Evolutionary conservation across 495 filamentous ascomycete genomes (phyloP).

Genomic region (Umbilicaria muhlenbergii): DNA sequence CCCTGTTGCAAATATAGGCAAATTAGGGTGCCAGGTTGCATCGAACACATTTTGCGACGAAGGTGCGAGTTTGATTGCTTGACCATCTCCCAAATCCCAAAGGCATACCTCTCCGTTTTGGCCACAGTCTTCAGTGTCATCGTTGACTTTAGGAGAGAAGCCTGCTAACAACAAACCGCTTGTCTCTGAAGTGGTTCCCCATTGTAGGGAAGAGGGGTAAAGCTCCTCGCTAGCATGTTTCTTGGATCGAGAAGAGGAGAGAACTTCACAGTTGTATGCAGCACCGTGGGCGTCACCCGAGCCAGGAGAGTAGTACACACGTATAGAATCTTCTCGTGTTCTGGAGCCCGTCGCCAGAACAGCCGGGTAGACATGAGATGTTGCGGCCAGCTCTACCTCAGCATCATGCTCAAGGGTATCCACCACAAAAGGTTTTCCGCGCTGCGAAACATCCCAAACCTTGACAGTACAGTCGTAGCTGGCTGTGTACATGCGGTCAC

Average conservation of each 20-base stretch:
- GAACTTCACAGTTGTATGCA: slow-evolving; percentile 13
- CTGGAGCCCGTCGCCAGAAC: slow-evolving; percentile 36
- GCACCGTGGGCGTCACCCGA: slow-evolving; percentile 4
- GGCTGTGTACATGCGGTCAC: slow-evolving; percentile 50
- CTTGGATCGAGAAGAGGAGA: slow-evolving; percentile 32
- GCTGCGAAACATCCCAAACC: slow-evolving; percentile 42
- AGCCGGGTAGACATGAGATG: slow-evolving; percentile 26
- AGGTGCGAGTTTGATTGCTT: slow-evolving; percentile 26
- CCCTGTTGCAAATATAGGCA: slow-evolving; percentile 42
- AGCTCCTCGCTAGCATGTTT: slow-evolving; percentile 34
- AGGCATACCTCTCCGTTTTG: slow-evolving; percentile 54
- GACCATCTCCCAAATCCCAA: slow-evolving; percentile 43
- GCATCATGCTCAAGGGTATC: slow-evolving; percentile 47
- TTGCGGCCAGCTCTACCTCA: slow-evolving; percentile 55
- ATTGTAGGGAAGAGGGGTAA: slow-evolving; percentile 58
- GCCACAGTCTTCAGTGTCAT: slow-evolving; percentile 25
- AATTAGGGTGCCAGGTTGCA: slow-evolving; percentile 55
- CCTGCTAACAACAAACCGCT: slow-evolving; percentile 55
- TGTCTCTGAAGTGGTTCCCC: slow-evolving; percentile 38
- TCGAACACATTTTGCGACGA: slow-evolving; percentile 66
- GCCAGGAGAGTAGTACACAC: slow-evolving; percentile 18
- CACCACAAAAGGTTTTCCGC: slow-evolving; percentile 19
- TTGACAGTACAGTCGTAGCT: slow-evolving; percentile 73
- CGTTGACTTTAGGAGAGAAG: slow-evolving; percentile 46
- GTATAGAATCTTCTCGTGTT: slow-evolving; percentile 14